These are phyloP conservation scores for Inonotus hispidus DNA, from an alignment of 1,284 basidiomycete genomes.

Conservation along the genomic window DNA sequence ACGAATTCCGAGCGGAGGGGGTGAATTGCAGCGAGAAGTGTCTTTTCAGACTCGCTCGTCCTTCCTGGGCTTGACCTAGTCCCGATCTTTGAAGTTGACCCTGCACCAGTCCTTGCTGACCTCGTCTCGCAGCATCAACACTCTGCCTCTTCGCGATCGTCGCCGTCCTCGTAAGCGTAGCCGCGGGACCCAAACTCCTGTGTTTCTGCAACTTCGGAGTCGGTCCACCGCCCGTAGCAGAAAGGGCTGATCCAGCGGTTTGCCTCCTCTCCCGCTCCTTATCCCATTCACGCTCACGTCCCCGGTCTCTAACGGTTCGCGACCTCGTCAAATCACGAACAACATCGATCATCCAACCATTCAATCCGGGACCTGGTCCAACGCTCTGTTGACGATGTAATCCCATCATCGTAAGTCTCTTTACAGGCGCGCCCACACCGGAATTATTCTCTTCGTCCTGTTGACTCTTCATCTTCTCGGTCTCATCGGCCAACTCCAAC, in stretches of 20 bases:
- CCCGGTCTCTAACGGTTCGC: conserved; percentile 12
- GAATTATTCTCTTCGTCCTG: neutral
- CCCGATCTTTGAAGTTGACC: neutral
- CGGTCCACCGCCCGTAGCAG: neutral
- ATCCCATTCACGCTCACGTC: neutral
- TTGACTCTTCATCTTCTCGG: conserved; percentile 27
- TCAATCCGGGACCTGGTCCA: conserved; percentile 30
- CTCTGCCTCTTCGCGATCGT: conserved; percentile 25
- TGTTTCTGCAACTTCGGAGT: conserved; percentile 16
- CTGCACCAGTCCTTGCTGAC: neutral
- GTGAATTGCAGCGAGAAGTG: conserved; percentile 59
- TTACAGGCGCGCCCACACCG: neutral
- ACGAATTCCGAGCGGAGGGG: conserved; percentile 35
- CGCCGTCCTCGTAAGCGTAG: neutral
- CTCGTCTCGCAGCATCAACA: neutral
- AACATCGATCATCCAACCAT: conserved; percentile 77
- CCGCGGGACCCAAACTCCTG: conserved; percentile 22
- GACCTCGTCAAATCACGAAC: conserved; percentile 56
- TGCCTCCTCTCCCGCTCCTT: neutral
- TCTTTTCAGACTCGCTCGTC: conserved; percentile 24
- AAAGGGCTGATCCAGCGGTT: neutral
- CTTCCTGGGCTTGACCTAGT: conserved; percentile 6
- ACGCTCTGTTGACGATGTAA: conserved; percentile 33
- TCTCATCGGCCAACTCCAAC: conserved; percentile 35
- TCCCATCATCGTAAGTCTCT: conserved; percentile 16